These are phyloP conservation scores for Fusarium marasasianum DNA, from an alignment of 2,329 filamentous ascomycete species.

Conservation along the genomic window DNA sequence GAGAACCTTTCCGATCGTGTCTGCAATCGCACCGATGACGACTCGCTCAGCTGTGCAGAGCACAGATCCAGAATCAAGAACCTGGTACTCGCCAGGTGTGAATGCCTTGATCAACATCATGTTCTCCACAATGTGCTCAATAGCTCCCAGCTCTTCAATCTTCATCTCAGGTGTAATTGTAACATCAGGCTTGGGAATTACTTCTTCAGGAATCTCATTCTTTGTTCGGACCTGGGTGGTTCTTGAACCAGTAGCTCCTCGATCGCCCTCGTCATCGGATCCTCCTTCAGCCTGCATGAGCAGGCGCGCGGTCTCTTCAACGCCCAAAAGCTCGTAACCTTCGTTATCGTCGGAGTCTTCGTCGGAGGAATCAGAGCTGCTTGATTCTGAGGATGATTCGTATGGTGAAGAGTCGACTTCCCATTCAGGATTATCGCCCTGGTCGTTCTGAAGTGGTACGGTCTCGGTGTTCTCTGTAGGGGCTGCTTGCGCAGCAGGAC, in stretches of 20 bases:
- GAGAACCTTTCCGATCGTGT: slow-evolving; percentile 86
- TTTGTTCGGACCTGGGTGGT: slow-evolving; percentile 74
- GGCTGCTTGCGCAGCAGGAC: slow-evolving; percentile 24
- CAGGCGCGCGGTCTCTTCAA: slow-evolving; percentile 84
- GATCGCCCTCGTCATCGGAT: slow-evolving; percentile 79
- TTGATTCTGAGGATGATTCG: slow-evolving; percentile 71
- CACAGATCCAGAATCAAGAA: slow-evolving; percentile 84
- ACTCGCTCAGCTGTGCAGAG: slow-evolving; percentile 80
- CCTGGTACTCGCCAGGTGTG: slow-evolving; percentile 81
- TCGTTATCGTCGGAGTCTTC: slow-evolving; percentile 67
- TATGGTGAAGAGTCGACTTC: slow-evolving; percentile 82
- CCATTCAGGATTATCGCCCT: slow-evolving; percentile 76
- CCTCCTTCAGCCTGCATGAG: slow-evolving; percentile 85
- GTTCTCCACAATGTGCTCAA: slow-evolving; percentile 82
- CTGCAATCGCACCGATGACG: slow-evolving; percentile 83
- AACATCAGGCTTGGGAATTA: slow-evolving; percentile 79
- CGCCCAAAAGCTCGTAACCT: slow-evolving; percentile 77
- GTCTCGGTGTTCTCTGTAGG: slow-evolving; percentile 14
- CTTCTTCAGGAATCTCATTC: slow-evolving; percentile 77
- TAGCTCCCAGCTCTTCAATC: slow-evolving; percentile 77
- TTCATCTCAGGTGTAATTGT: slow-evolving; percentile 80
- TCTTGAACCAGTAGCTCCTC: slow-evolving; percentile 51
- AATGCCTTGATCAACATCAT: slow-evolving; percentile 81
- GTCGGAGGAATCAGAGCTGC: slow-evolving; percentile 67
- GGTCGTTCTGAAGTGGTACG: slow-evolving; percentile 45